Evolutionary conservation across 1,284 basidiomycete genomes (phyloP).

Genomic region (Apiotrichum veenhuisii): DNA sequence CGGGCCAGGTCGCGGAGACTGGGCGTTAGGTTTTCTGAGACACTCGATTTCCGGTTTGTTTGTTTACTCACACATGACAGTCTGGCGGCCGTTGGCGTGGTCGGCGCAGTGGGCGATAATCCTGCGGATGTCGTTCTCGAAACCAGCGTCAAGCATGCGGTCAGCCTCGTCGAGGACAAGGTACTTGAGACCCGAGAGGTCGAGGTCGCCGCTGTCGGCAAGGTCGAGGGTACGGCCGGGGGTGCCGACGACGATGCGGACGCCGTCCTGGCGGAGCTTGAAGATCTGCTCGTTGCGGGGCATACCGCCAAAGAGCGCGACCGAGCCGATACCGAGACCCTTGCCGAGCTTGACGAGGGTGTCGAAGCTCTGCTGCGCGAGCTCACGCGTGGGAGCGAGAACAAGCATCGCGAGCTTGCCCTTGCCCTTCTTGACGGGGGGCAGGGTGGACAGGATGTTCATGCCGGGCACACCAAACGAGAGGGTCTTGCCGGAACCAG

Average conservation of each 20-base stretch:
- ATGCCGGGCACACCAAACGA: constrained; percentile 82
- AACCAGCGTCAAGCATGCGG: constrained; percentile 96
- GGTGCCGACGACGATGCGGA: constrained; percentile 85
- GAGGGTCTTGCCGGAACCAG: constrained; percentile 93
- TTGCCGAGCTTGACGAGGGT: constrained; percentile 74
- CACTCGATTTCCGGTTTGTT: too few relatives aligned
- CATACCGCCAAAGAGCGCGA: constrained; percentile 89
- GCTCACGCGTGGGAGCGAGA: constrained; percentile 87
- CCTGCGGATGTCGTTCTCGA: constrained; percentile 93
- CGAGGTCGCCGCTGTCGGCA: constrained; percentile 75
- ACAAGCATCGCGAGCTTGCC: constrained; percentile 69
- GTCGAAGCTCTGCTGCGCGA: constrained; percentile 91
- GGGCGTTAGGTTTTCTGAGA: background rate
- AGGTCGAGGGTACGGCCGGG: constrained; percentile 91
- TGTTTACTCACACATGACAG: constrained; percentile 76
- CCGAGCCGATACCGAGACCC: constrained; percentile 69
- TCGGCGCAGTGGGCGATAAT: constrained; percentile 80
- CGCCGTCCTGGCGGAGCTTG: constrained; percentile 57
- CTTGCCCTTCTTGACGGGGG: constrained; percentile 38
- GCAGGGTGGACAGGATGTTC: constrained; percentile 56
- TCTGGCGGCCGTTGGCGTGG: constrained; percentile 63
- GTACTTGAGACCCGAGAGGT: constrained; percentile 82
- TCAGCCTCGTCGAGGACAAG: constrained; percentile 97
- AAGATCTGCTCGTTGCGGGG: constrained; percentile 78
- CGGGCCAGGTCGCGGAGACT: constrained; percentile 99